Base-by-base conservation (phyloP, 352 stramenopile species). In the Phytophthora melonis region DNA sequence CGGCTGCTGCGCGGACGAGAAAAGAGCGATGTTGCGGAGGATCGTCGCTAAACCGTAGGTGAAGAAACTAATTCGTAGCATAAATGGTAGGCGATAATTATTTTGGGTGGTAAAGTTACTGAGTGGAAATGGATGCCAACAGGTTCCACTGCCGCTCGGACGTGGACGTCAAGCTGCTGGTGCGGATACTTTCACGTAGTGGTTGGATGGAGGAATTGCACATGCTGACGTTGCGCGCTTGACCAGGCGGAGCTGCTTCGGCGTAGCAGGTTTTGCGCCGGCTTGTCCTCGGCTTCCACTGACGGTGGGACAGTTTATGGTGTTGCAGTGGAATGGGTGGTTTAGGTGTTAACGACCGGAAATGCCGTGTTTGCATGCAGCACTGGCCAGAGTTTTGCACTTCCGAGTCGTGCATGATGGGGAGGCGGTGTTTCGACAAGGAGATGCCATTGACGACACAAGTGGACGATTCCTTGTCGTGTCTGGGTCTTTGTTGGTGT, bases 111-210 rank as follows among this genome's bases (percentile, higher is more conserved):
- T 13, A 25, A 16, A 43, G 13, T 43, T 43, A 43, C 36, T 43
- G 36, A 43, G 36, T 43, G 11, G 36, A 6, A 3, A 8, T 21
- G 43, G 57, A 7, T 36, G 30, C 11, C 19, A 36, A 8, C 32
- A 89, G 80, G 13, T 78, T 85, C 45, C 68, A 85, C 39, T 75
- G 78, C 30, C 72, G 82, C 27, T 79, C 72, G 3, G 80, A 88
- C n/a, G 43, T 86, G 18, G 82, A 87, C 61, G 61, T 88, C 39
- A 89, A 88, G 63, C 59, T 89, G 8, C 49, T 89, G 62, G 80
- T 89, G 60, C 30, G 63, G 11, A 8, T 25, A 10, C 3, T 52
- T 30, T 8, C 9, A 30, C 8, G 5, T 30, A 19, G 2, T 30
- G n/a, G 19, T 18, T 55, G 23, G 23, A 27, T 8, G 14, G n/a